phyloP scores from a whole-genome alignment of 2,329 filamentous ascomycete genomes.

The Pleomassaria siparia region DNA sequence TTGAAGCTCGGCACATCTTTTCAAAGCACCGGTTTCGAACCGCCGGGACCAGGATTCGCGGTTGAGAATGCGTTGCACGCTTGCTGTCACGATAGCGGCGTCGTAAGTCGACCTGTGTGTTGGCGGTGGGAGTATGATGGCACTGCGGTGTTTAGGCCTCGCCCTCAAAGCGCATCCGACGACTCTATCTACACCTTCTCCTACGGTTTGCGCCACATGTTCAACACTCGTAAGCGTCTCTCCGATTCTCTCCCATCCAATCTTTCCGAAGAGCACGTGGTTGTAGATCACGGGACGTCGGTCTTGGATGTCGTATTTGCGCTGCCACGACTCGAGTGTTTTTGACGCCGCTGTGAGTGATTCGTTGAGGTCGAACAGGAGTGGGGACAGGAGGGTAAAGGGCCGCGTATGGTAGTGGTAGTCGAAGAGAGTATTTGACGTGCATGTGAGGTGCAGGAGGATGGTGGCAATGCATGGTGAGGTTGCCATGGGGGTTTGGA shows the following conservation, averaged over 20 bases:
- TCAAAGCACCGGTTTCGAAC: constrained; percentile 21
- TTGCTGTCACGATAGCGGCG: constrained; percentile 19
- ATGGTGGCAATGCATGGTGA: background rate
- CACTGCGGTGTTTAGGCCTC: constrained; percentile 4
- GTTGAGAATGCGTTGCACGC: constrained; percentile 18
- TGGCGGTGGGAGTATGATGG: too few relatives aligned
- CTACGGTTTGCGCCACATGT: constrained; percentile 12
- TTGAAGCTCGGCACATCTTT: constrained; percentile 20
- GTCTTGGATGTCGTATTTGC: constrained; percentile 24
- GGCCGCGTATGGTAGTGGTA: too few relatives aligned
- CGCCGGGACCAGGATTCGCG: constrained; percentile 23
- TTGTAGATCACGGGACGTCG: constrained; percentile 21
- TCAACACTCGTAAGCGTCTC: constrained; percentile 18
- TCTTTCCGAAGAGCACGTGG: constrained; percentile 24
- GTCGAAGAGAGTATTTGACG: constrained; percentile 21
- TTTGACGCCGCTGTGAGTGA: constrained; percentile 20
- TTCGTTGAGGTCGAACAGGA: constrained; percentile 26
- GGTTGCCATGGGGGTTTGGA: background rate
- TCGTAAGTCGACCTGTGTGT: too few relatives aligned
- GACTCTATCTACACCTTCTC: constrained; percentile 18
- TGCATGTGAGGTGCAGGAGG: constrained; percentile 21
- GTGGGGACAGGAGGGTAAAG: constrained; percentile 20
- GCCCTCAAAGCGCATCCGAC: constrained; percentile 20
- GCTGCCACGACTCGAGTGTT: constrained; percentile 25
- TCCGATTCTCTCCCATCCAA: constrained; percentile 21